phyloP scores from a whole-genome alignment of 2,329 filamentous ascomycete species.

The Diplodia sapinea region DNA sequence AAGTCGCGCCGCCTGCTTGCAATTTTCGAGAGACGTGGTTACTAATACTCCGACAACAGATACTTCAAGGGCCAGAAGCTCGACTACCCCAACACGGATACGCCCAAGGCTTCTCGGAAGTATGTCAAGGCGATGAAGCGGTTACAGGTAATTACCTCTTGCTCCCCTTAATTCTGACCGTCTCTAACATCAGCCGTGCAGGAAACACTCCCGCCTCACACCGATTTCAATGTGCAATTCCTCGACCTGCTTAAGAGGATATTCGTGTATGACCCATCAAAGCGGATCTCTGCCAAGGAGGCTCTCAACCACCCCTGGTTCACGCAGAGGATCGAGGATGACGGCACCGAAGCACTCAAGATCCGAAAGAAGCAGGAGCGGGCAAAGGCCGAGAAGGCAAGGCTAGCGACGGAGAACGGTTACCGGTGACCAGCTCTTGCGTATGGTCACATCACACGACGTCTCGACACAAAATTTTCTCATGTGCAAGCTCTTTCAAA shows the following conservation, averaged over 20 bases:
- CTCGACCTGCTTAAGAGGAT: slow-evolving; percentile 67
- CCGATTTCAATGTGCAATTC: slow-evolving; percentile 66
- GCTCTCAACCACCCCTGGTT: slow-evolving; percentile 72
- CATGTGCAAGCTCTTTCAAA: slow-evolving; percentile 22
- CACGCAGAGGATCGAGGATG: slow-evolving; percentile 67
- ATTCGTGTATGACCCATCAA: slow-evolving; percentile 70
- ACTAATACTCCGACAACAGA: slow-evolving; percentile 49
- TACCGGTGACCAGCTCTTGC: slow-evolving; percentile 26
- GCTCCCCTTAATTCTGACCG: not conserved
- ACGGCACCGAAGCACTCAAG: slow-evolving; percentile 68
- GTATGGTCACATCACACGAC: slow-evolving; percentile 15
- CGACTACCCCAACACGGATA: slow-evolving; percentile 68
- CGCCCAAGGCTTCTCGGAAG: slow-evolving; percentile 67
- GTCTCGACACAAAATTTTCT: slow-evolving; percentile 20
- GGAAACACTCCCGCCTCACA: slow-evolving; percentile 67
- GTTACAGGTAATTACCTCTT: slow-evolving; percentile 54
- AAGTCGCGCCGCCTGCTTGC: slow-evolving; percentile 41
- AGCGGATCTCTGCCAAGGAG: slow-evolving; percentile 68
- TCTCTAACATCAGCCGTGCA: slow-evolving; percentile 44
- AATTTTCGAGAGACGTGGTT: slow-evolving; percentile 32
- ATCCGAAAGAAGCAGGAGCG: slow-evolving; percentile 57
- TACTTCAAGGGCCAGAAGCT: slow-evolving; percentile 64
- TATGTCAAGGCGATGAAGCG: slow-evolving; percentile 73
- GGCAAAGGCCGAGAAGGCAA: slow-evolving; percentile 28
- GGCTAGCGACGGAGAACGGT: slow-evolving; percentile 16